phyloP scores from a whole-genome alignment of 2,329 filamentous ascomycete species.

The Akanthomyces uredinophilus region DNA sequence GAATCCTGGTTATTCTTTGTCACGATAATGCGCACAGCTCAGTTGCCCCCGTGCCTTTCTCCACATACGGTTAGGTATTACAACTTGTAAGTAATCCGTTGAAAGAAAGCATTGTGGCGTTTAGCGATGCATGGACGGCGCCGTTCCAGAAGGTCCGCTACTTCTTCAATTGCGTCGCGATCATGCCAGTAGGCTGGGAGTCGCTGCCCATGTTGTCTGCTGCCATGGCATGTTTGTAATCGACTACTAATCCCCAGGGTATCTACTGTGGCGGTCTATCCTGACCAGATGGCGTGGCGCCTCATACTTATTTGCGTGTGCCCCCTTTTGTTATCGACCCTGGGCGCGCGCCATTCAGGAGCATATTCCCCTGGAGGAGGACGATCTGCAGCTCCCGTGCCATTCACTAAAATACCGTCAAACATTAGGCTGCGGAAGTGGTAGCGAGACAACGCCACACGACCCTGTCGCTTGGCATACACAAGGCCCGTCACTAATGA shows the following conservation, averaged over 20 bases:
- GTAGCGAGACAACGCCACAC: neutral
- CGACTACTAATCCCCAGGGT: neutral
- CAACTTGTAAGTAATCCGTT: neutral
- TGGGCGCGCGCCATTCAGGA: neutral
- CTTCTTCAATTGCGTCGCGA: neutral
- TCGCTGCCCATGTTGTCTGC: neutral
- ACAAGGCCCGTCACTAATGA: neutral
- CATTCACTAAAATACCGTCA: neutral
- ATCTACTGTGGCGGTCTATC: neutral
- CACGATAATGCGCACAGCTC: neutral
- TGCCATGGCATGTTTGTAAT: neutral
- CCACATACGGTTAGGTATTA: neutral
- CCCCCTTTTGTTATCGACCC: neutral
- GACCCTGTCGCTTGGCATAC: neutral
- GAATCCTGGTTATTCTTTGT: neutral
- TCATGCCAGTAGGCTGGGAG: neutral
- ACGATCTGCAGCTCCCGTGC: constrained; percentile 2
- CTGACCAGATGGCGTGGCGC: neutral
- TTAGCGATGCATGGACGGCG: no score
- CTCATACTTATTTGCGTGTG: constrained; percentile 6
- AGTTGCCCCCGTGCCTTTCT: neutral
- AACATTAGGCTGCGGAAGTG: neutral
- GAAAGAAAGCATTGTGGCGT: neutral
- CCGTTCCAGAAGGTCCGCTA: neutral
- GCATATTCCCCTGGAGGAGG: neutral